phyloP scores from a whole-genome alignment of 192 early-diverging fungal genomes.

The Coemansia sp. region DNA sequence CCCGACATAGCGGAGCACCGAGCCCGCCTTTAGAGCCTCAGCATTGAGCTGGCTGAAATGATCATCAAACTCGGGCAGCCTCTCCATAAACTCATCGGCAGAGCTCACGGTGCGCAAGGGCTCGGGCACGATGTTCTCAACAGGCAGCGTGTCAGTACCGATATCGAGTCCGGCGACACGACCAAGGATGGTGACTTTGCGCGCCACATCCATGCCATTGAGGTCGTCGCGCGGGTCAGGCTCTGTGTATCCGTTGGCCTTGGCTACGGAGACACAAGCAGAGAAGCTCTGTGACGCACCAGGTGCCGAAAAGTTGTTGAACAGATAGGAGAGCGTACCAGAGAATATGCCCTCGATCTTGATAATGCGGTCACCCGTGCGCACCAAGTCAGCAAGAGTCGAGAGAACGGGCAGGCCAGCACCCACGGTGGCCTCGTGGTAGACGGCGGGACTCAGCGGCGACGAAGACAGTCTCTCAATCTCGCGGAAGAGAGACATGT shows the following conservation, averaged over 20 bases:
- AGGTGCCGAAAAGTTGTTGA: slow-evolving; percentile 91
- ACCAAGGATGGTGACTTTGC: slow-evolving; percentile 88
- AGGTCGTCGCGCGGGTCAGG: slow-evolving; percentile 98
- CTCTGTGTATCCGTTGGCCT: slow-evolving; percentile 93
- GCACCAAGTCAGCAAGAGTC: slow-evolving; percentile 85
- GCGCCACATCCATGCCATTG: slow-evolving; percentile 99
- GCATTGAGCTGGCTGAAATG: slow-evolving; percentile 83
- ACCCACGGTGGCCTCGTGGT: slow-evolving; percentile 95
- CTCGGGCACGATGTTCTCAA: slow-evolving; percentile 97
- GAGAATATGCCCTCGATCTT: slow-evolving; percentile 97
- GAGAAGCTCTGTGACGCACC: slow-evolving; percentile 70
- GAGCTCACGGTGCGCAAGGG: slow-evolving; percentile 65
- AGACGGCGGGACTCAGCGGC: slow-evolving; percentile 61
- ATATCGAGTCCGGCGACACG: slow-evolving; percentile 81
- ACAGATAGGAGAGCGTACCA: slow-evolving; percentile 95
- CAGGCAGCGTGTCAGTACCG: slow-evolving; percentile 70
- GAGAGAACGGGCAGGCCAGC: slow-evolving; percentile 93
- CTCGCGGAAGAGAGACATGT: slow-evolving; percentile 65
- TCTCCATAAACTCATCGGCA: slow-evolving; percentile 80
- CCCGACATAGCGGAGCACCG: slow-evolving; percentile 94
- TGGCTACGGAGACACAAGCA: slow-evolving; percentile 84
- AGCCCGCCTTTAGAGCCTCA: slow-evolving; percentile 63
- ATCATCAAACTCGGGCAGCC: slow-evolving; percentile 79
- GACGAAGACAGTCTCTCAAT: slow-evolving; percentile 61
- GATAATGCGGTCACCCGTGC: slow-evolving; percentile 87